Evolutionary conservation across 148 eudicot genomes (phyloP), one percentile per base, ranked within the genome.

Genomic region (Selenicereus undatus): DNA sequence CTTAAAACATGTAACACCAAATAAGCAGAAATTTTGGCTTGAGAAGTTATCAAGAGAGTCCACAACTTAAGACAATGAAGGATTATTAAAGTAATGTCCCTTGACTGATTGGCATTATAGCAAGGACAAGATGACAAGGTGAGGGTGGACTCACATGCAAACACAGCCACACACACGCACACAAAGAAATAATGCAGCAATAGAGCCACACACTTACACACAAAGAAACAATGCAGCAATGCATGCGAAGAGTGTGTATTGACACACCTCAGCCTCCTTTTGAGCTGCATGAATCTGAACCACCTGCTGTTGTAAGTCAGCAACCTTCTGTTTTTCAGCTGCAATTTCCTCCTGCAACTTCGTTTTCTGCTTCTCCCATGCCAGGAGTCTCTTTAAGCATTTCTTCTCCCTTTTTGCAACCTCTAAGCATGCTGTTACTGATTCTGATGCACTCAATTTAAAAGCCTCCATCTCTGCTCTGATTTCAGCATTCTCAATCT

Each of bases 401-500:
- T 91, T 96, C 80, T 96, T 96, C 86, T 96, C 99, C 87, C 97
- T 89, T 86, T 91, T 96, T 69, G 94, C 95, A 82, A 90, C 92
- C 86, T 93, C 99, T 83, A 89, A 85, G 79, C 97, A 92, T 26
- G 91, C 88, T n/a, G 83, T 86, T 74, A 88, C 91, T 5, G 99
- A 96, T 86, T 96, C 99, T 17, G 98, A 92, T 10, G 98, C 97
- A 86, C 98, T 96, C 86, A 96, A 78, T 82, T 96, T 96, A 73
- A 93, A 91, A 84, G 98, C 97, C 91, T 96, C 99, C 94, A 96
- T 93, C 89, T 96, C 99, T 36, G 99, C 99, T 87, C 90, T 90
- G 54, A 94, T 93, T 85, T 93, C 99, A 76, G 99, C 99, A 87
- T 96, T 96, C 89, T 96, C 98, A 50, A 85, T 79, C 90, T 96